Evolutionary conservation across 208 protist species (phyloP).

Genomic region (Trichomonas vaginalis): DNA sequence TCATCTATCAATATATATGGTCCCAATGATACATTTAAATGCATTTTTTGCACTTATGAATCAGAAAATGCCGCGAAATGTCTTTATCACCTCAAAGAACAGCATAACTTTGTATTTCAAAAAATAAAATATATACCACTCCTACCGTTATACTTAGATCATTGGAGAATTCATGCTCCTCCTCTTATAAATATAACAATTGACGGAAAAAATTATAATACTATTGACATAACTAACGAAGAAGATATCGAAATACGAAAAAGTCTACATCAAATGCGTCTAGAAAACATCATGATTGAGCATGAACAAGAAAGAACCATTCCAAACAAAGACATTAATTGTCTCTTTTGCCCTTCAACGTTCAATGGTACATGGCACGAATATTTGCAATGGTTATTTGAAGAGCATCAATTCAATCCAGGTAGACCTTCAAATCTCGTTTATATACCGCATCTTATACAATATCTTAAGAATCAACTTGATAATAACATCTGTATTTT

Average conservation of each 20-base stretch:
- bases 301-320: neutral
- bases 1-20: neutral
- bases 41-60: neutral
- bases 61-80: neutral
- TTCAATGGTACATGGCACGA: neutral
- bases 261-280: neutral
- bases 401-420: slow-evolving; percentile 18
- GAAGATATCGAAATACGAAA: slow-evolving; percentile 14
- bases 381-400: neutral
- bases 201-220: neutral
- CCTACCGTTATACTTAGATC: neutral
- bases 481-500: neutral
- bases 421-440: neutral
- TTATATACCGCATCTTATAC: neutral
- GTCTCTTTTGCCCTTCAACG: neutral
- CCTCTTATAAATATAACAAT: neutral
- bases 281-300: neutral
- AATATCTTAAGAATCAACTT: neutral
- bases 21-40: neutral
- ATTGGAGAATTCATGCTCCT: neutral
- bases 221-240: neutral
- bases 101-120: neutral
- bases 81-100: neutral
- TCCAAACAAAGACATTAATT: neutral
- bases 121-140: neutral